A percentile compares a stretch with the other conserved stretches of the same genome.
Conservation (phyloP, 179 eudicot genomes). For the Silene coronaria region DNA sequence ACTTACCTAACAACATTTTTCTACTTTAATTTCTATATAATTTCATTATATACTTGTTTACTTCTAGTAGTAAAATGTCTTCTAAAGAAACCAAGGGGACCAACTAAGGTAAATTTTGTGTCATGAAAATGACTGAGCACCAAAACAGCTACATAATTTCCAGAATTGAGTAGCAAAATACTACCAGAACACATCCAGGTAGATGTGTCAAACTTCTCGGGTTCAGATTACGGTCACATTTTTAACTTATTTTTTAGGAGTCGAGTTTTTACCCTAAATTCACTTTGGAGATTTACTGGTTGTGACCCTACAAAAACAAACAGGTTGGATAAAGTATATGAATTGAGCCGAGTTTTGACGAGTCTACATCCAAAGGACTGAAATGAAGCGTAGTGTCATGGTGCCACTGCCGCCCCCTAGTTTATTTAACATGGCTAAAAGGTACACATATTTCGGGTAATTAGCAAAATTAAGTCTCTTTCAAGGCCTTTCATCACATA, state of each 20-base stretch:
- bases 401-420: neutral
- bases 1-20: constrained; percentile 27
- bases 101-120: constrained; percentile 10
- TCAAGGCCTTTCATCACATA: constrained; percentile 25
- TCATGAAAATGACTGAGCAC: constrained; percentile 23
- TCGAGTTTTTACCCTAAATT: too few relatives aligned
- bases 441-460: neutral
- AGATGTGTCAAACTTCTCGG: too few relatives aligned
- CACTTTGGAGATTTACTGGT: too few relatives aligned
- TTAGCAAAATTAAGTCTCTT: constrained; percentile 14
- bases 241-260: too few relatives aligned
- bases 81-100: constrained; percentile 9
- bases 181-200: neutral
- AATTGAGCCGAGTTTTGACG: too few relatives aligned
- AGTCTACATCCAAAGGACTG: neutral
- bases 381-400: neutral
- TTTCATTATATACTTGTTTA: constrained; percentile 2
- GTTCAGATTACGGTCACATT: too few relatives aligned
- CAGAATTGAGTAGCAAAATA: constrained; percentile 9
- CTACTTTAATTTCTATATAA: constrained; percentile 8
- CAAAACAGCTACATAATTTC: constrained; percentile 17
- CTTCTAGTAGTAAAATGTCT: neutral
- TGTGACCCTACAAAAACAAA: too few relatives aligned
- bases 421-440: neutral
- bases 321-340: too few relatives aligned